Evolutionary conservation across 2,329 filamentous ascomycete species (phyloP), one percentile per base, ranked within the genome.

Genomic region (Leptoxyphium fumago): DNA sequence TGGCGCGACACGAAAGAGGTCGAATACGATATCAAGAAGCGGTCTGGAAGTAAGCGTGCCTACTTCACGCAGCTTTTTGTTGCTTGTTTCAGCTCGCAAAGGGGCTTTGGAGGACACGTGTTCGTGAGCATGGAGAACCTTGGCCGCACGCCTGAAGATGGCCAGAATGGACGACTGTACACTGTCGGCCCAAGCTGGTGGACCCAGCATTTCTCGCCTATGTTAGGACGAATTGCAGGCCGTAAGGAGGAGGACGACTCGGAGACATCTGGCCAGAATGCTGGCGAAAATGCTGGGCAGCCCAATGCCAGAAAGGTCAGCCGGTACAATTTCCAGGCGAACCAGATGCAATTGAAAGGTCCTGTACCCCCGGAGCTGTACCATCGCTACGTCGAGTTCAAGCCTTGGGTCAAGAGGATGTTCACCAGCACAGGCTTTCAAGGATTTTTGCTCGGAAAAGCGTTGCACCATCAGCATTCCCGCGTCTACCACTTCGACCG

Each of bases 311-410:
- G 69, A 47, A 71, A 71, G 50, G 71, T 77, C 2, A 74, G 83
- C 56, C 80, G 78, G 18, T 56, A 53, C 55, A 88, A 84, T 62
- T 96, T 96, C 64, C 88, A 94, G 70, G 84, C 89, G 34, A 88
- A 86, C 60, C 83, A 95, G 61, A 79, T 95, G 56, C 89, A 95
- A 60, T 73, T 96, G 7, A 71, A 75, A 39, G 89, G 89, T 0
- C 89, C 89, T 0, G 81, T 91, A 0, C 88, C 89, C 0, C 68
- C 77, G 2, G 70, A 78, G 48, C 70, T 96, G 29, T 94, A 94
- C 61, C 88, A 95, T 61, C 82, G 87, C 52, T 96, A 83, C 57
- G 88, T 95, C 45, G 88, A 94, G 61, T 95, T 95, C 64, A 82
- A 79, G 45, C 87, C 88, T 21, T 85, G 94, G 56, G 83, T 96